Conservation (phyloP, 805 yeast species). For the Starmerella potacharoeniae region DNA sequence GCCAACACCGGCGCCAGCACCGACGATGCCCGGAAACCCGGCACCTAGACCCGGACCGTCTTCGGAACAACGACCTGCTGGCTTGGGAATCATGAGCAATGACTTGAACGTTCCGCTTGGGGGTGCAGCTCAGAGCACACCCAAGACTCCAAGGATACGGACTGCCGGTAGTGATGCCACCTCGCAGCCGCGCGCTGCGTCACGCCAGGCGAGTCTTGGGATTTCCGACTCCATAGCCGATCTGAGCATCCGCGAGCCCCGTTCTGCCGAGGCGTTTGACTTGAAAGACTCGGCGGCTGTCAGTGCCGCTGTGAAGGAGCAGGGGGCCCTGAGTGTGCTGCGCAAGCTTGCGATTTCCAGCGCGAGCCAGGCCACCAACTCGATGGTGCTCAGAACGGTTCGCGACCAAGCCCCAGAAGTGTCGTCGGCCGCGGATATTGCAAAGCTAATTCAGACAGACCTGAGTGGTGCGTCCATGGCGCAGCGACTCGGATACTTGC, state of each 20-base stretch:
- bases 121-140: background rate
- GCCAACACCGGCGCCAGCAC: background rate
- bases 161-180: background rate
- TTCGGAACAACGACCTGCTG: background rate
- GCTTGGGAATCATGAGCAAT: background rate
- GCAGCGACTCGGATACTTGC: constrained; percentile 6
- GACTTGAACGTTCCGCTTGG: background rate
- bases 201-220: background rate
- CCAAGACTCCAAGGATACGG: background rate
- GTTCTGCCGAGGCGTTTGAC: background rate
- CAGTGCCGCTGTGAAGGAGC: background rate
- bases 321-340: background rate
- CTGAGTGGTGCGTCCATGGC: background rate
- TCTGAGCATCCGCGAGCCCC: constrained; percentile 1
- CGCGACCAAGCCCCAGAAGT: background rate
- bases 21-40: background rate
- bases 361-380: background rate
- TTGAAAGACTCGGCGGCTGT: background rate
- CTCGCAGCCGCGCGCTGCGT: background rate
- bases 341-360: background rate
- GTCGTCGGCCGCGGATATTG: constrained; percentile 2
- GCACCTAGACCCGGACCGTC: background rate
- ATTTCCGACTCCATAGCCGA: constrained; percentile 5
- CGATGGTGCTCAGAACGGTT: background rate
- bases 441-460: background rate